These are phyloP conservation scores for Coniophora puteana DNA, from an alignment of 1,284 basidiomycete species.

Conservation along the genomic window DNA sequence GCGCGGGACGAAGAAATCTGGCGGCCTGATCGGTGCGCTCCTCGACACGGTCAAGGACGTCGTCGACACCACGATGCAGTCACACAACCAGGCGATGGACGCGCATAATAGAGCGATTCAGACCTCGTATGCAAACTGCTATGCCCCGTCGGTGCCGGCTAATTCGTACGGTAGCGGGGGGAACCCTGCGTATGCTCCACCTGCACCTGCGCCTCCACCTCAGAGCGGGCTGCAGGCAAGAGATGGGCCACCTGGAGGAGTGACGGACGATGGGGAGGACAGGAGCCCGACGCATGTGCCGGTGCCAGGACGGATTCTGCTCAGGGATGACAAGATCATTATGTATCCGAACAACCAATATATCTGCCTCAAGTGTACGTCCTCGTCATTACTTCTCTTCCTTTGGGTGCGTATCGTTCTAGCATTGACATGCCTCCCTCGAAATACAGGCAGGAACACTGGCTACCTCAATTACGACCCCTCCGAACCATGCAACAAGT, in stretches of 20 bases:
- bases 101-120: conserved; percentile 11
- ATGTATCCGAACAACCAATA: conserved; percentile 58
- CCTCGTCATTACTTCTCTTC: neutral
- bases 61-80: conserved; percentile 22
- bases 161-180: neutral
- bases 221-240: too few species aligned
- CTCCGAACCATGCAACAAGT: conserved; percentile 59
- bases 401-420: neutral
- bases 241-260: conserved; percentile 10
- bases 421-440: neutral
- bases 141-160: conserved; percentile 4
- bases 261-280: conserved; percentile 35
- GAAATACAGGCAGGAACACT: conserved; percentile 54
- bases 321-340: conserved; percentile 55
- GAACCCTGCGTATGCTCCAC: conserved; percentile 19
- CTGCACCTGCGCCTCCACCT: conserved; percentile 21
- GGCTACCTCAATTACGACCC: conserved; percentile 72
- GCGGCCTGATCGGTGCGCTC: conserved; percentile 23
- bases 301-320: conserved; percentile 58
- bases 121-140: conserved; percentile 17
- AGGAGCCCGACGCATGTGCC: conserved; percentile 59
- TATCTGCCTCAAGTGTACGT: conserved; percentile 62
- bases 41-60: conserved; percentile 26
- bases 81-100: conserved; percentile 16
- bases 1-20: conserved; percentile 5